Conservation (phyloP, 1,139 yeast species). For the Blastobotrys persicus region DNA sequence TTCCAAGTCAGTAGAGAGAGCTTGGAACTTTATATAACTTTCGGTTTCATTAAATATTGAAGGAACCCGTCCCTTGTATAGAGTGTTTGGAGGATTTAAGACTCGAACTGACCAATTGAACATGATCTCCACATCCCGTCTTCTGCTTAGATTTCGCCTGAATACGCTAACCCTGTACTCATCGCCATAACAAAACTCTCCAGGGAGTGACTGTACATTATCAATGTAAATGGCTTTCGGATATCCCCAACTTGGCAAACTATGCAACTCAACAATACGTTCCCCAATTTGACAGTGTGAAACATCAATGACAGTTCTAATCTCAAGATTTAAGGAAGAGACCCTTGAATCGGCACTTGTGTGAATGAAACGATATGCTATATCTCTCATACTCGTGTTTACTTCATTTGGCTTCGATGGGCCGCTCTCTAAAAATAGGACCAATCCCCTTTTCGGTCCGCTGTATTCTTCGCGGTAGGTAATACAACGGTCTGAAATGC, state of each 20-base stretch:
- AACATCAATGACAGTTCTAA: background rate
- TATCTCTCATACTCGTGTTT: background rate
- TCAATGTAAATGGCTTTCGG: constrained; percentile 1
- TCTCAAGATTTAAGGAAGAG: background rate
- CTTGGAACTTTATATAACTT: background rate
- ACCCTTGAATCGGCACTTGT: background rate
- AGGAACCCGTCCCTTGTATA: constrained; percentile 11
- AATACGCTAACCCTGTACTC: constrained; percentile 3
- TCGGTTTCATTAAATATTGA: constrained; percentile 5
- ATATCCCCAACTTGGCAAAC: background rate
- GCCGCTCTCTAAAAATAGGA: background rate
- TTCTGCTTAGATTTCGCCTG: constrained; percentile 7
- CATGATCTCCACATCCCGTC: constrained; percentile 13
- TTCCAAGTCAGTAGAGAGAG: background rate
- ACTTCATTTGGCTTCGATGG: background rate
- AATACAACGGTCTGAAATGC: background rate
- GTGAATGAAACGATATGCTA: background rate
- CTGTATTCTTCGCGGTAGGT: background rate
- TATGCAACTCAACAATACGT: background rate
- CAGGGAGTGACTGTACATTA: background rate
- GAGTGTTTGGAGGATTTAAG: background rate
- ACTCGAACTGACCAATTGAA: constrained; percentile 5
- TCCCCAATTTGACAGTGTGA: background rate
- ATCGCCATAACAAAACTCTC: background rate
- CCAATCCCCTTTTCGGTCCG: background rate